Evolutionary conservation across 495 filamentous ascomycete genomes (phyloP).

Genomic region (Parachaetomium inaequale): DNA sequence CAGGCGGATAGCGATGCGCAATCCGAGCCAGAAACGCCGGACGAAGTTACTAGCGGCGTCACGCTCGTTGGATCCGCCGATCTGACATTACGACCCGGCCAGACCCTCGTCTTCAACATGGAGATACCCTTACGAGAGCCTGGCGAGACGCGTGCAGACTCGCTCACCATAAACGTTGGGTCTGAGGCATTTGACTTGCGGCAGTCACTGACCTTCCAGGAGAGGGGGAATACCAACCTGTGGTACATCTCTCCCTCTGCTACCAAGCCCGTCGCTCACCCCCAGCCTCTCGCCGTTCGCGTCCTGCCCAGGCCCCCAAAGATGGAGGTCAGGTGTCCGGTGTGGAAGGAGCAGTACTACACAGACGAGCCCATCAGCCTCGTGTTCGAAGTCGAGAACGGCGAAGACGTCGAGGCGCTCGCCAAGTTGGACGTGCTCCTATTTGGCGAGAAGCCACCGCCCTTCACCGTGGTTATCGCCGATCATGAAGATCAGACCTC

Average conservation of each 20-base stretch:
- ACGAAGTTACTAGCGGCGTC: constrained; percentile 25
- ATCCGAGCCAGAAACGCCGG: constrained; percentile 25
- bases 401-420: constrained; percentile 75
- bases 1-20: constrained; percentile 23
- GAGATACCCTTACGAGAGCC: constrained; percentile 73
- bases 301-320: constrained; percentile 90
- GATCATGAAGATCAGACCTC: constrained; percentile 31
- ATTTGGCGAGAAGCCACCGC: constrained; percentile 57
- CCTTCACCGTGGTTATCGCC: constrained; percentile 41
- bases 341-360: constrained; percentile 69
- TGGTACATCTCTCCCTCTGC: constrained; percentile 56
- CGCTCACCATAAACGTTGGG: constrained; percentile 58
- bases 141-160: constrained; percentile 65
- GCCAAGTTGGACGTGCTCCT: constrained; percentile 65
- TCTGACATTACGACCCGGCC: constrained; percentile 63
- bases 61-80: constrained; percentile 55
- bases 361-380: constrained; percentile 71
- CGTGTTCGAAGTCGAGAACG: constrained; percentile 68
- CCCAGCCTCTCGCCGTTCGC: constrained; percentile 52
- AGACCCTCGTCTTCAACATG: constrained; percentile 68
- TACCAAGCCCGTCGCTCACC: constrained; percentile 47
- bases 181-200: constrained; percentile 65
- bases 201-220: constrained; percentile 55
- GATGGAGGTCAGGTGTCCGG: constrained; percentile 65
- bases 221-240: constrained; percentile 36